Conservation (phyloP, 345 rosid genomes). For the Rhizophora apiculata region DNA sequence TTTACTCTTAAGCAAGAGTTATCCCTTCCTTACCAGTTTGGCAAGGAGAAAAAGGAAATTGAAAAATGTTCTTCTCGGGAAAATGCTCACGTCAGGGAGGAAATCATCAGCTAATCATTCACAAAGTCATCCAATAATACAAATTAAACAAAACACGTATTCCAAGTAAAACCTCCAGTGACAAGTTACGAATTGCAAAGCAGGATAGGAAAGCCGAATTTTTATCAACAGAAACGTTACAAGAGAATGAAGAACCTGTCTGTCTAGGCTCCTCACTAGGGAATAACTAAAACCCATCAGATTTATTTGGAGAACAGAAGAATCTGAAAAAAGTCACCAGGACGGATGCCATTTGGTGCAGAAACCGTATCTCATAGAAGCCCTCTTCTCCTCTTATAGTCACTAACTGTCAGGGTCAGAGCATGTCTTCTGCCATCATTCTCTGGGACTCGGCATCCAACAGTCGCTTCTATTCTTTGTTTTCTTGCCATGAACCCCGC, state of each 20-base stretch:
- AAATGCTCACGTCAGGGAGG: too few relatives aligned
- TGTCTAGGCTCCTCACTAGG: background rate
- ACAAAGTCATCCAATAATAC: too few relatives aligned
- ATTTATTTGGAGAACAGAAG: background rate
- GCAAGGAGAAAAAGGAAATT: too few relatives aligned
- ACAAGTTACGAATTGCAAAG: too few relatives aligned
- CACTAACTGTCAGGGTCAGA: slow-evolving; percentile 87
- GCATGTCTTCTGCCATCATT: slow-evolving; percentile 86
- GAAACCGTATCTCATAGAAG: slow-evolving; percentile 51
- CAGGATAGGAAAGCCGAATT: too few relatives aligned
- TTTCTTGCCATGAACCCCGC: slow-evolving; percentile 92
- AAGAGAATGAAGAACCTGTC: background rate
- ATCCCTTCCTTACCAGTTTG: too few relatives aligned
- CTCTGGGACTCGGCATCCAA: slow-evolving; percentile 74
- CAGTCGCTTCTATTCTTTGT: slow-evolving; percentile 81
- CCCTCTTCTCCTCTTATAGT: slow-evolving; percentile 98
- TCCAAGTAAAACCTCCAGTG: too few relatives aligned
- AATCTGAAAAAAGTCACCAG: background rate
- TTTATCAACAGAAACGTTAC: too few relatives aligned
- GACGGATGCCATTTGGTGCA: background rate
- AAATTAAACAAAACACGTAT: too few relatives aligned
- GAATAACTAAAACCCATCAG: background rate
- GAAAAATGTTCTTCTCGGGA: too few relatives aligned
- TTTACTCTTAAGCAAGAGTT: too few relatives aligned
- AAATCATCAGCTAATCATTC: too few relatives aligned